phyloP scores from a whole-genome alignment of 768 basidiomycete genomes.

The Tricholoma terreum region DNA sequence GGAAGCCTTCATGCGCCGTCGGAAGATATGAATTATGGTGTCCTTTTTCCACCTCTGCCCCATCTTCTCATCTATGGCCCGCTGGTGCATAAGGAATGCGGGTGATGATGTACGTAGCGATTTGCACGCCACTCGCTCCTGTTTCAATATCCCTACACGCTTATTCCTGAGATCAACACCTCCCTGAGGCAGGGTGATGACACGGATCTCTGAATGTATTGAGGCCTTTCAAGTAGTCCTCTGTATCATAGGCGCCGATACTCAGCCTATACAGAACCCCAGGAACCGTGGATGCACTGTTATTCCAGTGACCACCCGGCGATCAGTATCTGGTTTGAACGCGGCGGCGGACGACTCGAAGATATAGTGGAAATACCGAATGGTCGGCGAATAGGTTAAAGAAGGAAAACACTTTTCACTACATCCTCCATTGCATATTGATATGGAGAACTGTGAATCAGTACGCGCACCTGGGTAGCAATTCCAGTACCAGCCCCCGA shows the following conservation, averaged over 20 bases:
- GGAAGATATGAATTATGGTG: constrained; percentile 6
- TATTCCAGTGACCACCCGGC: too few relatives aligned
- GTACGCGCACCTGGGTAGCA: constrained; percentile 14
- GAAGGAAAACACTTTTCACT: neutral
- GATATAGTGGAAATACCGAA: neutral
- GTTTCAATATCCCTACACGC: constrained; percentile 18
- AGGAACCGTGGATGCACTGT: too few relatives aligned
- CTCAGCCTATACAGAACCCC: neutral
- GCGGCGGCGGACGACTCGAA: too few relatives aligned
- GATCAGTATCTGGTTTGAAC: too few relatives aligned
- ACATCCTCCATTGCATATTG: neutral
- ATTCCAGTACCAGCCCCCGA: constrained; percentile 20
- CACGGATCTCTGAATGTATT: too few relatives aligned
- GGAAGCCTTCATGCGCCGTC: constrained; percentile 9
- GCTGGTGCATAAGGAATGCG: constrained; percentile 2
- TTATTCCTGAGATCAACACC: constrained; percentile 11
- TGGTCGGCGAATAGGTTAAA: neutral
- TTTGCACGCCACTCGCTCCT: constrained; percentile 15
- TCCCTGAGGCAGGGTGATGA: constrained; percentile 11
- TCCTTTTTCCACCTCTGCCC: neutral
- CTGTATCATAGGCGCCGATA: too few relatives aligned
- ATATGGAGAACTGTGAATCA: neutral
- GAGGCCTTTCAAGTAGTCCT: too few relatives aligned
- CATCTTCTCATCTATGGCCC: neutral
- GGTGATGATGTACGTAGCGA: constrained; percentile 7